Conservation (phyloP, 257 asterid genomes). For the Verbena officinalis region DNA sequence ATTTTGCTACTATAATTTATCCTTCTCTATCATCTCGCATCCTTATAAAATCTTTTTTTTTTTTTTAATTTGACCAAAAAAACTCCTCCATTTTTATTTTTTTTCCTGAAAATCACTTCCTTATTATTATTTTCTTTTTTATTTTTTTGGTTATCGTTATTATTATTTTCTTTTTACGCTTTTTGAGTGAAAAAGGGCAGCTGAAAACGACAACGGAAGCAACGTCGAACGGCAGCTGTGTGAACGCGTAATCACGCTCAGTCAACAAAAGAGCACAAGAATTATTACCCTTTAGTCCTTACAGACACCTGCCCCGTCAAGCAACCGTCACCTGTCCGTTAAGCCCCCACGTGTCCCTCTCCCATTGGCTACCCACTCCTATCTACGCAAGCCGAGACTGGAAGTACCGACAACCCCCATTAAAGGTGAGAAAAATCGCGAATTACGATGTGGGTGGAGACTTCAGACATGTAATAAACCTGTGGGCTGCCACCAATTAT, state of each 20-base stretch:
- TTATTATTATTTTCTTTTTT: too few relatives aligned
- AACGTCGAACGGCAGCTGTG: conserved; percentile 11
- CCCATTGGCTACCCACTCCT: not conserved
- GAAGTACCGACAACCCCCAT: not conserved
- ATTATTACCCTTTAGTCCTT: not conserved
- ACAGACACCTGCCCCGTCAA: conserved; percentile 34
- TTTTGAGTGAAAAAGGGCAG: not conserved
- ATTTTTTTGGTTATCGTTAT: too few relatives aligned
- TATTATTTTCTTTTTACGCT: not conserved
- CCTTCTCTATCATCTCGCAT: too few relatives aligned
- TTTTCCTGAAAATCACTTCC: too few relatives aligned
- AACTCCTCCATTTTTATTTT: too few relatives aligned
- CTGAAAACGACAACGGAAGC: conserved; percentile 32
- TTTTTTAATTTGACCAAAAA: too few relatives aligned
- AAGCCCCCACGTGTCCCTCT: fast-evolving
- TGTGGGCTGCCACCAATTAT: conserved; percentile 39
- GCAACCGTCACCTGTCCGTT: conserved; percentile 33
- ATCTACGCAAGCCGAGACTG: conserved; percentile 1
- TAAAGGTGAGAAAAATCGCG: not conserved
- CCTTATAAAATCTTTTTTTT: too few relatives aligned
- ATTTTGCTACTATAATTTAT: too few relatives aligned
- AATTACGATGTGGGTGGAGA: conserved; percentile 34
- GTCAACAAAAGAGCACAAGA: conserved; percentile 32
- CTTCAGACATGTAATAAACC: conserved; percentile 11
- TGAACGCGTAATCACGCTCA: conserved; percentile 32